Conservation (phyloP, 176 grass and related monocot species). For the Phoenix roebelenii region DNA sequence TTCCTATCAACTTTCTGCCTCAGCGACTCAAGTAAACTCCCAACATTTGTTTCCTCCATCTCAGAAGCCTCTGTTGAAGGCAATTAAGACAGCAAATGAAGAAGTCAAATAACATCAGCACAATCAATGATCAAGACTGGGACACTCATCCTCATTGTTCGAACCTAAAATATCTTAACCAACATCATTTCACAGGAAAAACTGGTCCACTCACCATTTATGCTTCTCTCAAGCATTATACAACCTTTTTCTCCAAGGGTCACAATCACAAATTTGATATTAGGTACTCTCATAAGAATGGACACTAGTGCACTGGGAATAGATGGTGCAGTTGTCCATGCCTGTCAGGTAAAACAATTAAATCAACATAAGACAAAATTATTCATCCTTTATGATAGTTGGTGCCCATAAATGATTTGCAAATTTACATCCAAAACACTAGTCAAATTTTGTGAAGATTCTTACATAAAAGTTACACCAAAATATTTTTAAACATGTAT, state of each 20-base stretch:
- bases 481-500: too few relatives aligned
- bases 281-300: conserved; percentile 77
- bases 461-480: too few relatives aligned
- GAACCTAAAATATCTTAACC: too few relatives aligned
- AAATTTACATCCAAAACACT: too few relatives aligned
- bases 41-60: conserved; percentile 44
- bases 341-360: conserved; percentile 24
- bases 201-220: conserved; percentile 32
- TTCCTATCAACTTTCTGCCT: conserved; percentile 32
- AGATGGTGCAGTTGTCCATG: conserved; percentile 67
- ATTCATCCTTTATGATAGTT: too few relatives aligned
- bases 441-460: too few relatives aligned
- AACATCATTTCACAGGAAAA: too few relatives aligned
- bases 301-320: conserved; percentile 48
- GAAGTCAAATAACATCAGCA: neutral
- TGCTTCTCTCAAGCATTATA: conserved; percentile 81
- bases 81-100: neutral
- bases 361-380: neutral
- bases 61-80: conserved; percentile 67
- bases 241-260: conserved; percentile 71
- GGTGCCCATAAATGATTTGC: too few relatives aligned
- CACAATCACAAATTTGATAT: conserved; percentile 78
- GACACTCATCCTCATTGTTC: too few relatives aligned
- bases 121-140: too few relatives aligned
- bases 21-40: conserved; percentile 56